Conservation (phyloP, 805 yeast genomes). For the Yamadazyma scolyti region DNA sequence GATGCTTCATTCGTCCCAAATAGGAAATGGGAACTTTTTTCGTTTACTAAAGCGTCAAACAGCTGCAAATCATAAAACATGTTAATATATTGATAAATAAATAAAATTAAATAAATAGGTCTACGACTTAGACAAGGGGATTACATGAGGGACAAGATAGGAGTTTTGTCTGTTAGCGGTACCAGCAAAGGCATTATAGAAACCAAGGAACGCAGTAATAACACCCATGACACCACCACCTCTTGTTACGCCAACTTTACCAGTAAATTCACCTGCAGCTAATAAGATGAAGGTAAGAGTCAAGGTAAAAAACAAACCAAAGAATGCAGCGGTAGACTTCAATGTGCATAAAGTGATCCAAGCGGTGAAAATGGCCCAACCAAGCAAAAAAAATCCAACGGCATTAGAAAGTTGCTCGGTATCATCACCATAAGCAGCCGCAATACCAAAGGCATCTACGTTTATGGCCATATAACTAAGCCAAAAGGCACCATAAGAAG, state of each 20-base stretch:
- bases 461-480: constrained; percentile 29
- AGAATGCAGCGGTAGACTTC: constrained; percentile 37
- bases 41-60: too few relatives aligned
- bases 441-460: constrained; percentile 29
- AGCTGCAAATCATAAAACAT: not conserved
- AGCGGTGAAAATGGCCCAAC: constrained; percentile 40
- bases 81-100: too few relatives aligned
- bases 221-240: constrained; percentile 43
- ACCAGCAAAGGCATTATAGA: constrained; percentile 41
- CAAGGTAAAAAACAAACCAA: constrained; percentile 27
- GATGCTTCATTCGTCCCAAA: too few relatives aligned
- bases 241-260: constrained; percentile 21
- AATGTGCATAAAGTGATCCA: constrained; percentile 31
- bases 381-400: constrained; percentile 33
- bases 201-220: constrained; percentile 36
- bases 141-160: constrained; percentile 27
- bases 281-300: constrained; percentile 32
- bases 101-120: constrained; percentile 3
- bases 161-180: constrained; percentile 31
- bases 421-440: constrained; percentile 25
- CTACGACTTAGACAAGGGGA: constrained; percentile 17
- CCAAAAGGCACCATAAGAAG: constrained; percentile 48
- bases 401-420: constrained; percentile 25
- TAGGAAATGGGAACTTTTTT: too few relatives aligned
- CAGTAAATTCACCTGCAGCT: constrained; percentile 31